phyloP scores from a whole-genome alignment of 257 asterid genomes.

The Hygrophila difformis region DNA sequence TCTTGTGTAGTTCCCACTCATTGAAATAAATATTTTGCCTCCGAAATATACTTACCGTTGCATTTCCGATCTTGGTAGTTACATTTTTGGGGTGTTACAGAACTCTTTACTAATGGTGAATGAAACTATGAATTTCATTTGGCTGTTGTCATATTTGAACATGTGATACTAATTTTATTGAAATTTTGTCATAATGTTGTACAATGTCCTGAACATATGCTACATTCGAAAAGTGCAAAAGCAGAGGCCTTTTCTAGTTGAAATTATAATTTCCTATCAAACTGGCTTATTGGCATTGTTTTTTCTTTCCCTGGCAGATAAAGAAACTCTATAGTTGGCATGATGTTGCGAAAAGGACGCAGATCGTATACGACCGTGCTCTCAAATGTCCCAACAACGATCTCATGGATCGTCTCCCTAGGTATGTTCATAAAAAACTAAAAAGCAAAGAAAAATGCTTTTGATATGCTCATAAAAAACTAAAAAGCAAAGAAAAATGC shows the following conservation, averaged over 20 bases:
- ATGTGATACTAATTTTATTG: too few relatives aligned
- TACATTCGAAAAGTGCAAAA: too few relatives aligned
- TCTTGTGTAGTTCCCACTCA: too few relatives aligned
- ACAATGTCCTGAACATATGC: neutral
- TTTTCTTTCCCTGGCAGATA: slow-evolving; percentile 41
- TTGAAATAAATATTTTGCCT: too few relatives aligned
- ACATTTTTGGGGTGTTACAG: too few relatives aligned
- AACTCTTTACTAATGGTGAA: too few relatives aligned
- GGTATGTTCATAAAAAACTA: slow-evolving; percentile 30
- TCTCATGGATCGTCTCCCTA: slow-evolving; percentile 67
- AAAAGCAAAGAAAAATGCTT: neutral
- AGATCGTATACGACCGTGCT: slow-evolving; percentile 81
- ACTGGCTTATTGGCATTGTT: slow-evolving; percentile 2
- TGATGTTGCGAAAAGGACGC: slow-evolving; percentile 89
- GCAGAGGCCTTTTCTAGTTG: neutral
- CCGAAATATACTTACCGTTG: too few relatives aligned
- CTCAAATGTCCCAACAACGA: slow-evolving; percentile 64
- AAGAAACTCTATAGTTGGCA: slow-evolving; percentile 93
- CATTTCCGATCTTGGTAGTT: too few relatives aligned
- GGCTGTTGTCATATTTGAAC: too few relatives aligned
- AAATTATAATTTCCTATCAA: slow-evolving; percentile 2
- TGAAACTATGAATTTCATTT: too few relatives aligned
- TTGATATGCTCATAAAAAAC: slow-evolving; percentile 29
- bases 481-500: neutral
- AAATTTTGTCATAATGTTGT: too few relatives aligned